Conservation (phyloP, 495 filamentous ascomycete species). For the Pseudevernia furfuracea region DNA sequence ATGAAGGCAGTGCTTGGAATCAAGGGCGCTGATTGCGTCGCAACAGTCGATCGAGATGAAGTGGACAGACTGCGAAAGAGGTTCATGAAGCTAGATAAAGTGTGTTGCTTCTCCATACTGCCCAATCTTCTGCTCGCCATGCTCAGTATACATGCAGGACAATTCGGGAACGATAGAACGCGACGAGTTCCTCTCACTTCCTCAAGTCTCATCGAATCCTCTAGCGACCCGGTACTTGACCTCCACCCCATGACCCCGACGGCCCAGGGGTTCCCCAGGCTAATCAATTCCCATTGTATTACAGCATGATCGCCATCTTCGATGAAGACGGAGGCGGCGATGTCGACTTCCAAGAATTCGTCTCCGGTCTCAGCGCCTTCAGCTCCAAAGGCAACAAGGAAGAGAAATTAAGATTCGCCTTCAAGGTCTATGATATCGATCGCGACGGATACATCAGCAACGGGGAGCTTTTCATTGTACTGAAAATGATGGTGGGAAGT, state of each 20-base stretch:
- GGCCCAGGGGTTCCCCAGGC: background rate
- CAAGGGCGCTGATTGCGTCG: slow-evolving; percentile 8
- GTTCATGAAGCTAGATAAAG: slow-evolving; percentile 99
- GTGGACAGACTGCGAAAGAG: slow-evolving; percentile 90
- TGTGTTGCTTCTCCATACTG: slow-evolving; percentile 31
- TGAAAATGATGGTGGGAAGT: slow-evolving; percentile 99
- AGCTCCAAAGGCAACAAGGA: slow-evolving; percentile 97
- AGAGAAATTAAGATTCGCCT: slow-evolving; percentile 94
- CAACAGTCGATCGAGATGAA: slow-evolving; percentile 87
- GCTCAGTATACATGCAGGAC: slow-evolving; percentile 50
- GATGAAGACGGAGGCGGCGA: slow-evolving; percentile 97
- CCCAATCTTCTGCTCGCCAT: background rate
- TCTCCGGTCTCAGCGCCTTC: slow-evolving; percentile 91
- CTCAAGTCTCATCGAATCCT: slow-evolving; percentile 96
- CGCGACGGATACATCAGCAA: slow-evolving; percentile 98
- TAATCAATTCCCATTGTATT: background rate
- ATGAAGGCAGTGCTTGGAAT: background rate
- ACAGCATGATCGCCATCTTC: slow-evolving; percentile 97
- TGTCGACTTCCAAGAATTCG: slow-evolving; percentile 99
- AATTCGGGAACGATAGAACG: slow-evolving; percentile 97
- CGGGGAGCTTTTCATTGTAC: slow-evolving; percentile 95
- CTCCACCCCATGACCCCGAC: background rate
- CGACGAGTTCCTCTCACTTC: slow-evolving; percentile 94
- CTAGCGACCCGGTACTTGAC: slow-evolving; percentile 72
- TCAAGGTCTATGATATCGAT: slow-evolving; percentile 99